Evolutionary conservation across 2,329 filamentous ascomycete genomes (phyloP).

Genomic region (Verticillium zaregamsianum): DNA sequence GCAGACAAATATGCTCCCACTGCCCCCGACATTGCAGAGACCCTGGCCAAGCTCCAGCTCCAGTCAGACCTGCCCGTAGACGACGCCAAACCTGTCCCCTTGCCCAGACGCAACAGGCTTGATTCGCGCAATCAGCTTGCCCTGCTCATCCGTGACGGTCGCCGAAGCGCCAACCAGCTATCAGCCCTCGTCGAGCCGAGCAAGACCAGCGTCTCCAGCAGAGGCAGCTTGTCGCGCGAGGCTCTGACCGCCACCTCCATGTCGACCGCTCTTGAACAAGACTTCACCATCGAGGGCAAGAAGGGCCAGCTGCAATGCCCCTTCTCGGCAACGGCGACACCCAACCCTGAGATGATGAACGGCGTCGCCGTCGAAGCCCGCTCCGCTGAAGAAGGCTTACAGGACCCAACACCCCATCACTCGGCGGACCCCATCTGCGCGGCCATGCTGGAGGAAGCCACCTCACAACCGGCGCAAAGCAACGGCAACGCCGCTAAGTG

Average conservation of each 20-base stretch:
- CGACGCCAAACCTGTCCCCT: conserved; percentile 38
- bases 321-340: conserved; percentile 52
- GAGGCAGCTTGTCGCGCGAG: conserved; percentile 40
- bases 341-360: conserved; percentile 11
- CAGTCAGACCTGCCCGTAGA: conserved; percentile 43
- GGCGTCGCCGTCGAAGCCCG: conserved; percentile 4
- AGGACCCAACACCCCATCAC: conserved; percentile 42
- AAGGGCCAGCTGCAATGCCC: conserved; percentile 78
- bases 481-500: conserved; percentile 61
- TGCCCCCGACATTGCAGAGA: conserved; percentile 62
- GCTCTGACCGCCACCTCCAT: conserved; percentile 48
- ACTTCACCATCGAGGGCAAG: conserved; percentile 83
- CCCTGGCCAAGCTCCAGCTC: conserved; percentile 61
- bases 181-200: conserved; percentile 44
- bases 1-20: conserved; percentile 66
- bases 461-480: conserved; percentile 42
- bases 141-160: conserved; percentile 60
- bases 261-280: conserved; percentile 72
- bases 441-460: conserved; percentile 58
- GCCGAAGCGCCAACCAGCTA: conserved; percentile 52
- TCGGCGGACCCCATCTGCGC: conserved; percentile 59
- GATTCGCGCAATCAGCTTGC: conserved; percentile 55
- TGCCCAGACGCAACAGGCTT: conserved; percentile 43
- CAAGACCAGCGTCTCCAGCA: conserved; percentile 47
- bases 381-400: conserved; percentile 4